Conservation (phyloP, 352 stramenopile genomes). For the Phytophthora agathidicida region DNA sequence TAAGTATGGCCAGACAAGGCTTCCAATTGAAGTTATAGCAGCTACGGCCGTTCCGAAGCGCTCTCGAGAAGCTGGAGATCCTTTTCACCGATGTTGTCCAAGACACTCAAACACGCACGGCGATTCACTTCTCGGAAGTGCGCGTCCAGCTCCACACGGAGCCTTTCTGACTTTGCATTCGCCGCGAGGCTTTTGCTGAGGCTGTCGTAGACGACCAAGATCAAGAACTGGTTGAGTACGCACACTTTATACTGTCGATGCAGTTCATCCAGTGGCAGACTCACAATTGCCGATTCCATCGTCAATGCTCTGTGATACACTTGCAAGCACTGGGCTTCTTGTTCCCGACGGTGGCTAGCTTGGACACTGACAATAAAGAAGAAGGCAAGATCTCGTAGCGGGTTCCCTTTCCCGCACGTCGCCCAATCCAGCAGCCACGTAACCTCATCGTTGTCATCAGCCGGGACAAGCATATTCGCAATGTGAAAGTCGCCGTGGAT, state of each 20-base stretch:
- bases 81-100: constrained; percentile 59
- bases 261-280: constrained; percentile 48
- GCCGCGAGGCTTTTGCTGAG: constrained; percentile 80
- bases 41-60: neutral
- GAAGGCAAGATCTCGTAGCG: constrained; percentile 80
- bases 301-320: constrained; percentile 48
- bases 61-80: constrained; percentile 32
- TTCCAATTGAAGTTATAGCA: constrained; percentile 22
- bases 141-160: constrained; percentile 59
- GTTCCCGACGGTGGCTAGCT: constrained; percentile 41
- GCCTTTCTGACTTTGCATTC: constrained; percentile 71
- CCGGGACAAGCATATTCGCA: constrained; percentile 73
- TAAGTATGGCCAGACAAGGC: constrained; percentile 3
- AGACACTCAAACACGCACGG: constrained; percentile 61
- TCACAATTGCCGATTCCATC: constrained; percentile 18
- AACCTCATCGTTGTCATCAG: constrained; percentile 19
- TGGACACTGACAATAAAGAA: constrained; percentile 85
- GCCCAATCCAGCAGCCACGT: constrained; percentile 85
- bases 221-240: constrained; percentile 84
- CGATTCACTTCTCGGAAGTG: constrained; percentile 79
- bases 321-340: constrained; percentile 47
- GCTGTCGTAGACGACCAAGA: constrained; percentile 80
- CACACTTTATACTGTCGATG: constrained; percentile 62
- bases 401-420: constrained; percentile 75
- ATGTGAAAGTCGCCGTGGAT: constrained; percentile 88